Conservation (phyloP, 257 asterid genomes). For the Leonotis leonurus region DNA sequence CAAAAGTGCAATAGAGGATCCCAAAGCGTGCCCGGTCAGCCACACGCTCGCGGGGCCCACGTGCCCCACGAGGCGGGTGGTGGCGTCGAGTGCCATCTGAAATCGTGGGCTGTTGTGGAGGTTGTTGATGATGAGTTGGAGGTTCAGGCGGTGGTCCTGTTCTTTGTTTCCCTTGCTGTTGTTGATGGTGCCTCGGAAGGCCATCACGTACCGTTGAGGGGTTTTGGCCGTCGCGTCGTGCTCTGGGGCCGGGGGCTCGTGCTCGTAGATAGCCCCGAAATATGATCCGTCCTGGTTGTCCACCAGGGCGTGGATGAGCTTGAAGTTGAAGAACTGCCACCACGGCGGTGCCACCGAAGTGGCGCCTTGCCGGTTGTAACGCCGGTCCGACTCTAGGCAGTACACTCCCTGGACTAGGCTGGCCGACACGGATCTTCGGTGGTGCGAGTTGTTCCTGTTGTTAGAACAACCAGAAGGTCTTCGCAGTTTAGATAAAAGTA, state of each 20-base stretch:
- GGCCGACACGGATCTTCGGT: conserved; percentile 52
- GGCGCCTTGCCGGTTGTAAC: conserved; percentile 38
- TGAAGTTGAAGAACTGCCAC: conserved; percentile 65
- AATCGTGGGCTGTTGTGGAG: conserved; percentile 44
- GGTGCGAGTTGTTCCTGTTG: conserved; percentile 35
- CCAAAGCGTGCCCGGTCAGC: conserved; percentile 68
- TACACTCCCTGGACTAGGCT: conserved; percentile 61
- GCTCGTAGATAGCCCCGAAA: conserved; percentile 56
- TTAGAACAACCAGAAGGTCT: no score
- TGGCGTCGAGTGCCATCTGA: conserved; percentile 26
- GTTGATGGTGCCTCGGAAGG: conserved; percentile 61
- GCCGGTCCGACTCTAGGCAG: conserved; percentile 54
- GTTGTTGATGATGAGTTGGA: conserved; percentile 33
- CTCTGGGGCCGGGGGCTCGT: neutral
- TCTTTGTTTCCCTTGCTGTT: conserved; percentile 28
- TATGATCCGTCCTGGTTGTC: conserved; percentile 43
- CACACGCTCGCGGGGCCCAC: conserved; percentile 30
- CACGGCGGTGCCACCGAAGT: conserved; percentile 58
- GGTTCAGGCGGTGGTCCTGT: conserved; percentile 50
- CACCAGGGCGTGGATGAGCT: conserved; percentile 25
- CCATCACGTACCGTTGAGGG: conserved; percentile 28
- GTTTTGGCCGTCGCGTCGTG: neutral
- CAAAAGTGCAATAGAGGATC: conserved; percentile 54
- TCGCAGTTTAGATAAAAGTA: no score
- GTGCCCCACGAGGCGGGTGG: neutral